Evolutionary conservation across 2,329 filamentous ascomycete genomes (phyloP).

Genomic region (Clarireedia monteithiana): DNA sequence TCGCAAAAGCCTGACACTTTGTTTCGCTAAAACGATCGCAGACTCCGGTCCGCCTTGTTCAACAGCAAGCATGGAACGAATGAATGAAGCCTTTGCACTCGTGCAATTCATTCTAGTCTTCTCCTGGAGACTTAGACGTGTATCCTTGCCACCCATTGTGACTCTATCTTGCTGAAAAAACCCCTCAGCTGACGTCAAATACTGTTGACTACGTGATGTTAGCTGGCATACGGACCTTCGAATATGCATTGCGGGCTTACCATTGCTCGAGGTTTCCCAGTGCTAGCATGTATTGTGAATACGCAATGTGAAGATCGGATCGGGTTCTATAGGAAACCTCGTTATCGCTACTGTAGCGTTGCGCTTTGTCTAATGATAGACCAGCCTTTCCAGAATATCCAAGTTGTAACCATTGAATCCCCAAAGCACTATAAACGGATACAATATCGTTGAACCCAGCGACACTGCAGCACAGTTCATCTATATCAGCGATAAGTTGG

Average conservation of each 20-base stretch:
- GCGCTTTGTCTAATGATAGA: slow-evolving; percentile 49
- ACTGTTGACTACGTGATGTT: slow-evolving; percentile 23
- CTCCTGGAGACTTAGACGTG: slow-evolving; percentile 14
- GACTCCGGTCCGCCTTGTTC: slow-evolving; percentile 46
- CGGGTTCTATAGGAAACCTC: slow-evolving; percentile 36
- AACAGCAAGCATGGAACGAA: slow-evolving; percentile 30
- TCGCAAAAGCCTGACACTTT: slow-evolving; percentile 42
- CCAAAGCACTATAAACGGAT: slow-evolving; percentile 36
- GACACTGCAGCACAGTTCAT: slow-evolving; percentile 36
- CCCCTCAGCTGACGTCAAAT: slow-evolving; percentile 22
- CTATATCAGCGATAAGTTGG: slow-evolving; percentile 38
- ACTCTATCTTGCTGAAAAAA: slow-evolving; percentile 22
- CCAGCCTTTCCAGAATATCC: slow-evolving; percentile 54
- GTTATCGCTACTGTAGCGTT: slow-evolving; percentile 37
- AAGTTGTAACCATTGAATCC: slow-evolving; percentile 48
- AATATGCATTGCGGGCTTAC: slow-evolving; percentile 28
- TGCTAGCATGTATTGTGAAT: slow-evolving; percentile 66
- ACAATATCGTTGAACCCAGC: slow-evolving; percentile 35
- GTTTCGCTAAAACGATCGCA: slow-evolving; percentile 49
- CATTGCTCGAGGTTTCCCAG: slow-evolving; percentile 59
- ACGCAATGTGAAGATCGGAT: slow-evolving; percentile 58
- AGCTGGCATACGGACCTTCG: slow-evolving; percentile 6
- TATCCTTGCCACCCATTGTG: slow-evolving; percentile 9
- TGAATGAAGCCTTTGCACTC: slow-evolving; percentile 30
- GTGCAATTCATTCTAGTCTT: slow-evolving; percentile 22